Base-by-base conservation (phyloP, 805 yeast species). In the Suhomyces kilbournensis region DNA sequence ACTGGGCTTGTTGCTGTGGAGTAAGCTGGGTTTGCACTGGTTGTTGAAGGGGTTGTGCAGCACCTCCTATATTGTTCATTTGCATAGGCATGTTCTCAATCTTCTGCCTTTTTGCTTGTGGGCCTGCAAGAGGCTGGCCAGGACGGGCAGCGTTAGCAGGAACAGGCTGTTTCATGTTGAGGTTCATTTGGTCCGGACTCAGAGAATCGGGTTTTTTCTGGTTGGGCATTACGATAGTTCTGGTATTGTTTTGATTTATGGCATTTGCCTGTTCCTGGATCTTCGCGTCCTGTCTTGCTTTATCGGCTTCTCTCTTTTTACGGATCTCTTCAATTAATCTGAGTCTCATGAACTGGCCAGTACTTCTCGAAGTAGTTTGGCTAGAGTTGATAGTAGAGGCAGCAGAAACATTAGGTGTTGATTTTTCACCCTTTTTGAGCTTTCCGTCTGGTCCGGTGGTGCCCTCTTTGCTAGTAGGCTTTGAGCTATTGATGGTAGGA, bases 291-390 rank as follows among this genome's bases (percentile, higher is more conserved):
- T 71, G 73, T 53, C 68, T 75, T 1, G 68, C 72, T 56, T 71
- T 71, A 47, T 75, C 77, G 5, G 74, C 67, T 56, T 74, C 77
- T 61, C 82, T 81, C 64, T 88, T 82, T 46, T 88, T 76, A 50
- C 96, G 77, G 71, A 88, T 83, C 69, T 88, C 94, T 67, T 93
- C 98, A 53, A 93, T 87, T 61, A 92, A 90, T 56, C 96, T 79
- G 48, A 93, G 74, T 57, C 98, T 81, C 78, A 89, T 82, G 68
- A 94, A 94, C 67, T 91, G 96, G 44, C 75, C 78, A 7, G 80
- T 74, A 7, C 78, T 55, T 28, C 58, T 74, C 1, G 74, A 68
- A 1, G 38, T 50, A 49, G 50, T 56, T 43, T 55, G 64, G 44
- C 45, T 53, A 25, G 52, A 64, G 44, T 62, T 51, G 47, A 60